Conservation (phyloP, 2,329 filamentous ascomycete species). For the Ceratocystis cacaofunesta region DNA sequence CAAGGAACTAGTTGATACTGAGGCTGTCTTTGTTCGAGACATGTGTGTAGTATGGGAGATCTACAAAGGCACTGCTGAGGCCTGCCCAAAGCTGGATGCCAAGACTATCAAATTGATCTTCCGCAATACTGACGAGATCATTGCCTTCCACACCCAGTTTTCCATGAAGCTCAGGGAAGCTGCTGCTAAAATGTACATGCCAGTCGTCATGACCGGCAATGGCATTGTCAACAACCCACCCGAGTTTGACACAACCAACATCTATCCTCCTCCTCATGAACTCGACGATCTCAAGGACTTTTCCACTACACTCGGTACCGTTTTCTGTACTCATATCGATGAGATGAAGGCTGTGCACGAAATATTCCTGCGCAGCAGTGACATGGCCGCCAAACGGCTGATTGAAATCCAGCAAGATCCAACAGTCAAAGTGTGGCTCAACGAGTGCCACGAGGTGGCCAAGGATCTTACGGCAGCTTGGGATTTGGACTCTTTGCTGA, state of each 20-base stretch:
- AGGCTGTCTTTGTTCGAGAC: slow-evolving; percentile 78
- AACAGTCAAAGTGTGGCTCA: slow-evolving; percentile 68
- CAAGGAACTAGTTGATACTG: slow-evolving; percentile 79
- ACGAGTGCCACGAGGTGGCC: slow-evolving; percentile 82
- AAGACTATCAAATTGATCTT: slow-evolving; percentile 86
- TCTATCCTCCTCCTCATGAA: slow-evolving; percentile 27
- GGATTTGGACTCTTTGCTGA: slow-evolving; percentile 88
- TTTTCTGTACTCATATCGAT: slow-evolving; percentile 43
- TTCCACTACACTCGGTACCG: slow-evolving; percentile 36
- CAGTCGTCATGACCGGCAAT: slow-evolving; percentile 26
- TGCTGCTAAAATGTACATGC: slow-evolving; percentile 63
- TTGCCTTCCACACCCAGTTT: slow-evolving; percentile 70
- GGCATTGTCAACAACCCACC: slow-evolving; percentile 25
- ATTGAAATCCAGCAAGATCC: slow-evolving; percentile 48
- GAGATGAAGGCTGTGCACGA: slow-evolving; percentile 47
- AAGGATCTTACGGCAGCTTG: slow-evolving; percentile 86
- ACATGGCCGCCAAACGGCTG: slow-evolving; percentile 44
- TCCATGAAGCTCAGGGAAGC: slow-evolving; percentile 68
- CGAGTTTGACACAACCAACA: slow-evolving; percentile 29
- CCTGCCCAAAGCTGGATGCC: slow-evolving; percentile 60
- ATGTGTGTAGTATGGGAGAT: slow-evolving; percentile 98
- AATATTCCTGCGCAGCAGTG: slow-evolving; percentile 47
- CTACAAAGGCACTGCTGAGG: slow-evolving; percentile 82
- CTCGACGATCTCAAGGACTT: slow-evolving; percentile 39
- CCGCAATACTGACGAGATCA: slow-evolving; percentile 81